A percentile compares a stretch with the other conserved stretches of the same genome.
Evolutionary conservation across 2,329 filamentous ascomycete species (phyloP).

Genomic region (Aspergillus calidoustus): DNA sequence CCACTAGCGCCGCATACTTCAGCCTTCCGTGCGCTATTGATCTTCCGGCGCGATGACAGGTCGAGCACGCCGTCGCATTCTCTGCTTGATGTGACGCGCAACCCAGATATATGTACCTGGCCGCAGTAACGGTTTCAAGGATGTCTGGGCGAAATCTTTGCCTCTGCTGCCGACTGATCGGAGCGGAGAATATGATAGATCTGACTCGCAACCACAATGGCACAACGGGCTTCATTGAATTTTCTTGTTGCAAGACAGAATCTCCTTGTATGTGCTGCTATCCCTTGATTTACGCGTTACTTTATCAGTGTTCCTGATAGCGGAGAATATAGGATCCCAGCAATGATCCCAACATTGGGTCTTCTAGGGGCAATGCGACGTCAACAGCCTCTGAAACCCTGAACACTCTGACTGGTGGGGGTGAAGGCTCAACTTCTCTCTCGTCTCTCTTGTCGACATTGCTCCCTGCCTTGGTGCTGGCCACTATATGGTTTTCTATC

Average conservation of each 20-base stretch:
- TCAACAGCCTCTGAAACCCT: constrained; percentile 39
- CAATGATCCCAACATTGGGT: constrained; percentile 49
- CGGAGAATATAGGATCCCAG: constrained; percentile 36
- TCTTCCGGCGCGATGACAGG: constrained; percentile 31
- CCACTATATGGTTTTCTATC: constrained; percentile 47
- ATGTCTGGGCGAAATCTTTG: not conserved
- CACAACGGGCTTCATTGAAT: constrained; percentile 6
- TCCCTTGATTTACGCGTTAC: not conserved
- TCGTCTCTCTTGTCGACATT: constrained; percentile 56
- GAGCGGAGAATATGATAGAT: constrained; percentile 5
- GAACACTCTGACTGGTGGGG: constrained; percentile 34
- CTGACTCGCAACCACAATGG: constrained; percentile 4
- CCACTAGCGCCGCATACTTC: constrained; percentile 22
- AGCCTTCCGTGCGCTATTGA: constrained; percentile 12
- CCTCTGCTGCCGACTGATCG: not conserved
- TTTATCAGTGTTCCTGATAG: not conserved
- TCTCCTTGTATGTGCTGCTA: constrained; percentile 19
- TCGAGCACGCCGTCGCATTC: constrained; percentile 26
- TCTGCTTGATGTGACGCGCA: not conserved
- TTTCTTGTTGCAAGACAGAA: constrained; percentile 11
- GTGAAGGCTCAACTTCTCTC: constrained; percentile 51
- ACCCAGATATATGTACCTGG: constrained; percentile 11
- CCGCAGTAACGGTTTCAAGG: not conserved
- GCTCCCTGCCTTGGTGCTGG: constrained; percentile 51
- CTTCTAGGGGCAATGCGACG: constrained; percentile 45